Evolutionary conservation across 2,329 filamentous ascomycete genomes (phyloP).

Genomic region (Ilyonectria robusta): DNA sequence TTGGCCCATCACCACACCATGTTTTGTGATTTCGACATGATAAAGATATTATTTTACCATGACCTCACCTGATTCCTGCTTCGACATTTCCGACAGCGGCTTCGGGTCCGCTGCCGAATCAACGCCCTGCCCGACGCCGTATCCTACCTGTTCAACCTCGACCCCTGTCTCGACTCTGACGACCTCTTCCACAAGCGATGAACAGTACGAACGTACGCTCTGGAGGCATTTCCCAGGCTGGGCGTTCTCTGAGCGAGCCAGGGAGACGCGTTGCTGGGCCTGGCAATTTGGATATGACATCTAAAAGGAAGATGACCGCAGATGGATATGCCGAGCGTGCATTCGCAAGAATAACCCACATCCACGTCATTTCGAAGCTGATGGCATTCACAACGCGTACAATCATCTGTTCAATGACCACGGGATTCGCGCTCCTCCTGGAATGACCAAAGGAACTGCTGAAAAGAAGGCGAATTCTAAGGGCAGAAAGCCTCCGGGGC

Average conservation of each 20-base stretch:
- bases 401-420: not conserved
- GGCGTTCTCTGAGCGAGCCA: constrained; percentile 7
- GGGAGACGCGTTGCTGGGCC: constrained; percentile 5
- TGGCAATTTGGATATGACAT: constrained; percentile 9
- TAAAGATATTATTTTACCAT: constrained; percentile 8
- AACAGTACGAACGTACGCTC: constrained; percentile 6
- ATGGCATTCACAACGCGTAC: not conserved
- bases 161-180: constrained; percentile 2
- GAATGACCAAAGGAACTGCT: not conserved
- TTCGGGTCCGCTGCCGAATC: constrained; percentile 6
- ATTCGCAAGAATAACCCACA: constrained; percentile 9
- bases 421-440: constrained; percentile 1
- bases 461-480: not conserved
- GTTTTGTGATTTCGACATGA: constrained; percentile 4
- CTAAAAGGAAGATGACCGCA: constrained; percentile 7
- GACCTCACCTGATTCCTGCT: constrained; percentile 9
- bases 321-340: constrained; percentile 9
- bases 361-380: constrained; percentile 8
- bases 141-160: constrained; percentile 8
- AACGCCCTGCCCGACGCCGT: constrained; percentile 8
- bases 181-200: constrained; percentile 8
- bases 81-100: constrained; percentile 6
- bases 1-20: constrained; percentile 1
- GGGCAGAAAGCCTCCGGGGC: not conserved
- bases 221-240: constrained; percentile 11